Conservation (phyloP, 805 yeast species). For the Starmerella stellata region DNA sequence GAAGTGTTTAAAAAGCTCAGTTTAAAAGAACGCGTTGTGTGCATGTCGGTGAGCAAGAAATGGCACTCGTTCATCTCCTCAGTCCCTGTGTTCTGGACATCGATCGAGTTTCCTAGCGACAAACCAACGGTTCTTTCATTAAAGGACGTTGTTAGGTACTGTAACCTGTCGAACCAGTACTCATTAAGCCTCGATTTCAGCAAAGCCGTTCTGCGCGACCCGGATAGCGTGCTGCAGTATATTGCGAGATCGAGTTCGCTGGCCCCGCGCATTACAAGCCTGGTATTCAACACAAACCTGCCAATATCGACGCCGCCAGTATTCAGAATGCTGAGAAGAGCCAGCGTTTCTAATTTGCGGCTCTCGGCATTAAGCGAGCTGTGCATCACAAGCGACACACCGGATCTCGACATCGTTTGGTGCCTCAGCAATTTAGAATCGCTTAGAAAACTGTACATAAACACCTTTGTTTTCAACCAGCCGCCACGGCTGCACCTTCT, state of each 20-base stretch:
- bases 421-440: conserved; percentile 8
- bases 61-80: conserved; percentile 9
- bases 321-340: conserved; percentile 4
- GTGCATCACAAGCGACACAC: conserved; percentile 6
- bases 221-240: conserved; percentile 1
- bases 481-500: not conserved
- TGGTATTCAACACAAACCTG: conserved; percentile 3
- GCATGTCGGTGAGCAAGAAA: conserved; percentile 3
- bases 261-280: conserved; percentile 4
- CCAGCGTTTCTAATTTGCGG: not conserved
- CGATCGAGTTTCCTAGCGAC: conserved; percentile 2
- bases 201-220: conserved; percentile 5
- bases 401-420: conserved; percentile 12
- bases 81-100: conserved; percentile 11
- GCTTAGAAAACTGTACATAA: conserved; percentile 7
- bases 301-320: conserved; percentile 1
- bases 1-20: conserved; percentile 7
- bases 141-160: conserved; percentile 4
- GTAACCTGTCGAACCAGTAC: conserved; percentile 1
- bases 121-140: not conserved
- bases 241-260: not conserved
- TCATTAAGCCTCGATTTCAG: conserved; percentile 4
- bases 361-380: conserved; percentile 4
- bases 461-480: conserved; percentile 1
- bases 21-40: conserved; percentile 4